These are phyloP conservation scores for Lentithecium fluviatile DNA, from an alignment of 495 filamentous ascomycete species.

Conservation along the genomic window DNA sequence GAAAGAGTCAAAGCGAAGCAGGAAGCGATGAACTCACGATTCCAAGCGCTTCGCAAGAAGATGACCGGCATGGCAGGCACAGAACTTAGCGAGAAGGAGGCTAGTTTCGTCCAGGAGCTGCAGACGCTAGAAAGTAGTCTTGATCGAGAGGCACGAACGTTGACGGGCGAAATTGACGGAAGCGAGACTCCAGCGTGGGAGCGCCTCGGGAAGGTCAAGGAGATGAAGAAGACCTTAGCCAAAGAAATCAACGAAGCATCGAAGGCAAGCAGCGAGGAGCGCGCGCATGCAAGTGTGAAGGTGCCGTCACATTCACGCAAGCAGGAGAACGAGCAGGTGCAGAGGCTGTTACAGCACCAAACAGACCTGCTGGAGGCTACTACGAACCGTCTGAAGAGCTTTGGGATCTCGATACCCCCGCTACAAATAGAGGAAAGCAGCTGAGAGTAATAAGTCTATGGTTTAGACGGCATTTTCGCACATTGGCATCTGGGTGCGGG, in stretches of 20 bases:
- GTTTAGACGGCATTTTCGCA: neutral
- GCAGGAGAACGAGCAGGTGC: conserved; percentile 33
- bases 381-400: conserved; percentile 14
- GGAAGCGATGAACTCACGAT: conserved; percentile 56
- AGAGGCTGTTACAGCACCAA: conserved; percentile 26
- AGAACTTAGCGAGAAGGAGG: conserved; percentile 57
- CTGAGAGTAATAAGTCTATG: neutral
- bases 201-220: conserved; percentile 34
- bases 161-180: conserved; percentile 21
- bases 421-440: neutral
- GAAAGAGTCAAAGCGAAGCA: conserved; percentile 59
- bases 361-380: conserved; percentile 27
- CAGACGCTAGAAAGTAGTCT: conserved; percentile 48
- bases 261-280: conserved; percentile 4
- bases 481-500: neutral
- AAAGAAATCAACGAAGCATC: conserved; percentile 27
- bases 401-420: conserved; percentile 25
- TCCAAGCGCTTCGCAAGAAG: conserved; percentile 64
- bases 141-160: conserved; percentile 7
- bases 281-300: conserved; percentile 15
- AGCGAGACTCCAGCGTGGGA: conserved; percentile 20
- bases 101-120: conserved; percentile 39
- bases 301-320: conserved; percentile 36
- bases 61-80: conserved; percentile 58
- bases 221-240: conserved; percentile 28